Conservation (phyloP, 495 filamentous ascomycete species). For the Margaritispora aquatica region DNA sequence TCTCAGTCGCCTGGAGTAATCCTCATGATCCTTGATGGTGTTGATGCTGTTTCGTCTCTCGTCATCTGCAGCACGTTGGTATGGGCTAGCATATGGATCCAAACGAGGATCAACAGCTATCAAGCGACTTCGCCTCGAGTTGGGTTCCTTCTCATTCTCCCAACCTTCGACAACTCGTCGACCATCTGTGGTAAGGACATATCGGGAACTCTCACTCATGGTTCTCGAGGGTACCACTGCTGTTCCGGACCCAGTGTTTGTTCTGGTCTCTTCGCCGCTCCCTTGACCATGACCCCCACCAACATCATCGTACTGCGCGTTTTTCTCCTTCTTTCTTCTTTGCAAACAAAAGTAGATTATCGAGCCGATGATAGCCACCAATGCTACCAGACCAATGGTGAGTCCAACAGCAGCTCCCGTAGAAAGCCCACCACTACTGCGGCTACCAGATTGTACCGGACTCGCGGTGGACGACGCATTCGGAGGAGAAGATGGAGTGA, state of each 20-base stretch:
- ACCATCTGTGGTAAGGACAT: constrained; percentile 25
- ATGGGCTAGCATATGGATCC: constrained; percentile 44
- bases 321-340: constrained; percentile 12
- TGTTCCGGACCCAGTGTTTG: constrained; percentile 7
- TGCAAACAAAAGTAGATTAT: constrained; percentile 16
- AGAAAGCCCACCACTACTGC: constrained; percentile 18
- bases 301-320: constrained; percentile 3
- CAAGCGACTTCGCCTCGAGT: constrained; percentile 39
- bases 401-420: constrained; percentile 32
- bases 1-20: constrained; percentile 44
- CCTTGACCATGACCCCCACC: constrained; percentile 14
- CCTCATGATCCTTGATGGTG: constrained; percentile 49
- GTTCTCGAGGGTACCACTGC: constrained; percentile 15
- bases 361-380: constrained; percentile 12
- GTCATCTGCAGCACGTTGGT: constrained; percentile 35
- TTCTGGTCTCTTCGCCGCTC: no score
- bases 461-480: constrained; percentile 1
- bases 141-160: constrained; percentile 15
- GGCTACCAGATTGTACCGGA: not conserved
- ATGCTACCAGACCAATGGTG: constrained; percentile 24
- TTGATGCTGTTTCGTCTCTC: constrained; percentile 48
- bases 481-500: constrained; percentile 34
- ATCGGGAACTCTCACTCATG: constrained; percentile 26
- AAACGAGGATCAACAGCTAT: constrained; percentile 47
- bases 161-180: constrained; percentile 23